phyloP scores from a whole-genome alignment of 2,329 filamentous ascomycete genomes.

The Ceratocystis colombiana region DNA sequence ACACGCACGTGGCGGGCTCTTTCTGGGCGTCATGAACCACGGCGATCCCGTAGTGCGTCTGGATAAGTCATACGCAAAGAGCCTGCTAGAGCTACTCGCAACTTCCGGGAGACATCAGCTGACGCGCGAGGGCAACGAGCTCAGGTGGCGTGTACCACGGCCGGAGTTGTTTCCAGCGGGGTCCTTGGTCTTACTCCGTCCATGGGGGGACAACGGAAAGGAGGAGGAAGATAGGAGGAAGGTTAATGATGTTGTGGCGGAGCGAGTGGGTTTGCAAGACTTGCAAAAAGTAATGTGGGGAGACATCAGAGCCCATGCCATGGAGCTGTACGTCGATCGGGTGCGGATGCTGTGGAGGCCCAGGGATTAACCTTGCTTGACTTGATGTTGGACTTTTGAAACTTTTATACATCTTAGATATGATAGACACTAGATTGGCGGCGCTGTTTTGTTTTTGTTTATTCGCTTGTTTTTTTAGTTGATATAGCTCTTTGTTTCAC shows the following conservation, averaged over 20 bases:
- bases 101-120: constrained; percentile 40
- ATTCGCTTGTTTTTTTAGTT: not conserved
- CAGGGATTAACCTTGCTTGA: not conserved
- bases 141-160: constrained; percentile 54
- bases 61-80: constrained; percentile 65
- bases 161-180: constrained; percentile 61
- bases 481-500: constrained; percentile 2
- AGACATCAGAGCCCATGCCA: constrained; percentile 12
- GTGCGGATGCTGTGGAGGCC: not conserved
- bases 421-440: no score
- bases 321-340: constrained; percentile 17
- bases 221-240: constrained; percentile 37
- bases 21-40: constrained; percentile 74
- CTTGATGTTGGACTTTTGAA: not conserved
- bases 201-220: constrained; percentile 31
- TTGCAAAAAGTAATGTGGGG: constrained; percentile 52
- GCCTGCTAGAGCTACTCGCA: constrained; percentile 60
- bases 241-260: constrained; percentile 55
- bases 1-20: constrained; percentile 47
- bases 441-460: no score
- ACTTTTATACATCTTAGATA: not conserved
- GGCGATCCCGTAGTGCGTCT: constrained; percentile 71
- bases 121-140: not conserved
- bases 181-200: constrained; percentile 55
- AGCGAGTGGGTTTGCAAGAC: constrained; percentile 56